Base-by-base conservation (phyloP, 2,329 filamentous ascomycete species). In the Fusarium sp. region DNA sequence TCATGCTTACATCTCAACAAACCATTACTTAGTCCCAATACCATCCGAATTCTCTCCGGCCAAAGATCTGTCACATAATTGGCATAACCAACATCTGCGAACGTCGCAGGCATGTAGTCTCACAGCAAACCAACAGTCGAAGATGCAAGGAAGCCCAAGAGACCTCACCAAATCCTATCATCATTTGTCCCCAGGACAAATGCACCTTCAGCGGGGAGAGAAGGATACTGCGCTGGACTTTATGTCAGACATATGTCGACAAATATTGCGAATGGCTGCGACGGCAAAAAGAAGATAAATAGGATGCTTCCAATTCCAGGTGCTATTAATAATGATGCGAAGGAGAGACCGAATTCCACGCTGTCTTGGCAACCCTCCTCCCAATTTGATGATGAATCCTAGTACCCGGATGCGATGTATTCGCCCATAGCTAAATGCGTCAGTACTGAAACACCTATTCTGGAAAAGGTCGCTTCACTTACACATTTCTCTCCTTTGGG, bases 311-410 rank as follows among this genome's bases (percentile, higher is more conserved):
- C 8, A 34, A 1, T 9, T 5, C 4, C 7, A n/a, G 9, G 18
- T n/a, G 6, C 1, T 18, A 11, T n/a, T 4, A 18, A 0, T n/a
- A 3, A 11, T 2, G 18, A 38, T n/a, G 11, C 16, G 18, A 38
- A 38, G 34, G 32, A 18, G 32, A 38, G 4, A 6, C 16, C 16
- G 32, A 11, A 4, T n/a, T n/a, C 18, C 34, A 38, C 18, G 18
- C 34, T n/a, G 34, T 3, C 18, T 38, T n/a, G 9, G 56, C 59
- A 30, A 62, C 29, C 11, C 59, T 45, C 8, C 29, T 46, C 4
- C 59, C 59, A 10, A 61, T 40, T 5, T 40, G 59, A 6, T 22
- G 20, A 15, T 62, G 59, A 0, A 62, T 61, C 13, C 5, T 22
- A 6, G 25, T 27, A 7, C 59, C 56, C 16, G 56, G 29, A 61